phyloP scores from a whole-genome alignment of 495 filamentous ascomycete species.

The Neurospora cerealis region DNA sequence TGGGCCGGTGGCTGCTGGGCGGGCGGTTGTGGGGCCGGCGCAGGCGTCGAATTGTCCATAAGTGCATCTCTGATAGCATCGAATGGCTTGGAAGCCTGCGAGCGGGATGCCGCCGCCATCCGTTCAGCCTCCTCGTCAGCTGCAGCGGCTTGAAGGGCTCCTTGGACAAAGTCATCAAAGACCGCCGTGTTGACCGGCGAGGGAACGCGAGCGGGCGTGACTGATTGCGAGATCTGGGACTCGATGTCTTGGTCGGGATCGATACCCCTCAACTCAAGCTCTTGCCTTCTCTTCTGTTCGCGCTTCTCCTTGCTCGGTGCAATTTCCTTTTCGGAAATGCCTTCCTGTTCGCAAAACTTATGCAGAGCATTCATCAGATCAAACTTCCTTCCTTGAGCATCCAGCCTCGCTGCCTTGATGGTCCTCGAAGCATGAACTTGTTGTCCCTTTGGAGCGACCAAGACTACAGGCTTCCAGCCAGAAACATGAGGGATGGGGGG shows the following conservation, averaged over 20 bases:
- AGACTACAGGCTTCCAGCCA: constrained; percentile 26
- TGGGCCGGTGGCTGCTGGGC: constrained; percentile 4
- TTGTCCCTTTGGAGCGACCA: constrained; percentile 23
- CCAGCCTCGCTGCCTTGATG: constrained; percentile 22
- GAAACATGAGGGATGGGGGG: constrained; percentile 18
- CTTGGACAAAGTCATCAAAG: constrained; percentile 15
- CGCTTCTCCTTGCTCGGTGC: constrained; percentile 20
- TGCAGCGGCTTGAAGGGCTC: constrained; percentile 10
- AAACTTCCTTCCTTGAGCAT: constrained; percentile 14
- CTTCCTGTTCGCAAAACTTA: constrained; percentile 21
- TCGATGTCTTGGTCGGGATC: constrained; percentile 15
- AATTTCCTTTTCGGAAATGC: constrained; percentile 25
- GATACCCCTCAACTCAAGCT: constrained; percentile 13
- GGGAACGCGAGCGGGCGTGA: not conserved
- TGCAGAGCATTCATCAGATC: constrained; percentile 12
- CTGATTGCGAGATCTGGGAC: not conserved
- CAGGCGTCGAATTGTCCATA: constrained; percentile 17
- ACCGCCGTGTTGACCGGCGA: not conserved
- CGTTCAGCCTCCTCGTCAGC: constrained; percentile 12
- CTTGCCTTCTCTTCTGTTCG: constrained; percentile 17
- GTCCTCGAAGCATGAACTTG: constrained; percentile 32
- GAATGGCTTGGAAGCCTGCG: constrained; percentile 28
- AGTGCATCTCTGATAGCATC: constrained; percentile 41
- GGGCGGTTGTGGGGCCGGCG: constrained; percentile 5
- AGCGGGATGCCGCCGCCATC: constrained; percentile 8